Evolutionary conservation across 441 rosid genomes (phyloP), one percentile per base, ranked within the genome.

Genomic region (Pelargonium cotyledonis): DNA sequence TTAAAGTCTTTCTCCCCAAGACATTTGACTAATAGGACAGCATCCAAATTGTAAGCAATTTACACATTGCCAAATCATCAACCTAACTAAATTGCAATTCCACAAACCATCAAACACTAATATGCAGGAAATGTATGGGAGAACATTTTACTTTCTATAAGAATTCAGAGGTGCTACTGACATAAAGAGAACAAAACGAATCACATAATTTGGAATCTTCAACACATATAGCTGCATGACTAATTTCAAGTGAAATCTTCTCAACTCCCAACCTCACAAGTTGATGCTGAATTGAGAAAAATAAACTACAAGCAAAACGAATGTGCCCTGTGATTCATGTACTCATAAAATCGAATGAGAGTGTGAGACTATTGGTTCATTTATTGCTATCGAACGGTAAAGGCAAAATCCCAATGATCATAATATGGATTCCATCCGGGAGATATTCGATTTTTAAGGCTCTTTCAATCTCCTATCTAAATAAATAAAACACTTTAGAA

Each of bases 231-330:
- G 58, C 58, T 1, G 9, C 58, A 53, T 4, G 58, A 53, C 6
- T n/a, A 53, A 60, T 19, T 60, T 23, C 12, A 1, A 60, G 29
- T 23, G 9, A 60, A 26, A 71, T 55, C 31, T 67, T 66, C 49
- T 14, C 61, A 6, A 8, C 43, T 26, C 7, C 58, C 65, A 62
- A 15, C 3, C 43, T 18, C 2, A 51, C 47, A 43, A 63, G 26
- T 29, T 47, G 15, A 41, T 31, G 14, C 21, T 12, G 51, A 63
- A 53, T 67, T 26, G 38, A 46, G 60, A 15, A 53, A 53, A 9
- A 1, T 15, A 53, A 16, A 53, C 21, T 15, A 53, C 18, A 53
- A 53, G 60, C 60, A 53, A 53, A 15, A 53, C 16, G 18, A 23
- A 53, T 15, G 7, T 53, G 60, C 23, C 23, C 60, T 53, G 18